phyloP scores from a whole-genome alignment of 73 alveolate genomes.

The Paramecium biaurelia region DNA sequence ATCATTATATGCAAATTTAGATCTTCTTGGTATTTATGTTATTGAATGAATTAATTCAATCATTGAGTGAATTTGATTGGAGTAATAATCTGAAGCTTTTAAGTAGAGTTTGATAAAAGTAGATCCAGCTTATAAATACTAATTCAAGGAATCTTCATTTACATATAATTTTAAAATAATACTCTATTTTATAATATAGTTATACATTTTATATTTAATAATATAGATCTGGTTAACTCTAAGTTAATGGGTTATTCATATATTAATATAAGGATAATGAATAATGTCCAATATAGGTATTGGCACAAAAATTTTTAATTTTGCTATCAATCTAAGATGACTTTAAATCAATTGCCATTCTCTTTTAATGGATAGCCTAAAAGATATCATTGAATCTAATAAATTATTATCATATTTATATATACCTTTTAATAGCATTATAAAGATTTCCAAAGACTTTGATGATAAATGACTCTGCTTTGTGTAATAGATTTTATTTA shows the following conservation, averaged over 20 bases:
- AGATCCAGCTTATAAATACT: background rate
- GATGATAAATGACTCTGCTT: background rate
- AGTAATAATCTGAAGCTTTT: background rate
- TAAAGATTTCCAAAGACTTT: background rate
- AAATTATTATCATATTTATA: background rate
- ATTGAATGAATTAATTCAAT: background rate
- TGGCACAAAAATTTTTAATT: background rate
- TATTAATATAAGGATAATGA: background rate
- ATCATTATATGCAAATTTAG: background rate
- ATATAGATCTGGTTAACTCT: background rate
- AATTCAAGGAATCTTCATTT: background rate
- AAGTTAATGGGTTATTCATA: background rate
- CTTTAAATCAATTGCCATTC: constrained; percentile 1
- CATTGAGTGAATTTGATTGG: background rate
- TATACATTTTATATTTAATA: background rate
- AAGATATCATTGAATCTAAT: background rate
- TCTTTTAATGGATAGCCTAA: background rate
- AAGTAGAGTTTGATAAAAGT: background rate
- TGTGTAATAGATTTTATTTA: background rate
- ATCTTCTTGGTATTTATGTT: background rate
- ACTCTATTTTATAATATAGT: background rate
- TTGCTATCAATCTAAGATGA: background rate
- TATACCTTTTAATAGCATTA: background rate
- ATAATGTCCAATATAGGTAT: background rate
- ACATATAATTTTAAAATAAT: background rate